phyloP scores from a whole-genome alignment of 768 basidiomycete genomes.

The Ramaria rubella region DNA sequence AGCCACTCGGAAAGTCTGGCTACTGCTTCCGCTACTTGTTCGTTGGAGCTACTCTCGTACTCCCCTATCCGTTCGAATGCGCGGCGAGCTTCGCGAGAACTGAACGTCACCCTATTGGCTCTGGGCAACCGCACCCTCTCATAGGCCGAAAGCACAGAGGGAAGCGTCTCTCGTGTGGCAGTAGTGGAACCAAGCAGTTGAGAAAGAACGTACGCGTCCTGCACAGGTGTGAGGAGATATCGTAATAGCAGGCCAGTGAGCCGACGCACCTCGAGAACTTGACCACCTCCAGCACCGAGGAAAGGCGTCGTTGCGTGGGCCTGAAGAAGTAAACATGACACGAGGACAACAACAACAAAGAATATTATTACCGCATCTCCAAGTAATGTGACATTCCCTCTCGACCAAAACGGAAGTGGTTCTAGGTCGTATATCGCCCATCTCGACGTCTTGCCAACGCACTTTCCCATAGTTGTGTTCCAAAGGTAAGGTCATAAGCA shows the following conservation, averaged over 20 bases:
- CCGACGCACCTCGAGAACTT: conserved; percentile 35
- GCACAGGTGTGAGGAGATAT: not conserved
- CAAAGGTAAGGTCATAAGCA: not conserved
- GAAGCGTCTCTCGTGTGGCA: conserved; percentile 17
- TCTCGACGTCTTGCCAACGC: conserved; percentile 42
- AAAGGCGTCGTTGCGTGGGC: conserved; percentile 38
- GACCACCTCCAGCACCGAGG: conserved; percentile 40
- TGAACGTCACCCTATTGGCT: conserved; percentile 18
- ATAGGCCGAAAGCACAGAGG: conserved; percentile 22
- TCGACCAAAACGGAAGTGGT: conserved; percentile 44
- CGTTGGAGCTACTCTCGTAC: conserved; percentile 32
- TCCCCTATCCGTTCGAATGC: conserved; percentile 29
- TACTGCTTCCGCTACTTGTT: conserved; percentile 35
- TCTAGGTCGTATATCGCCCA: conserved; percentile 62
- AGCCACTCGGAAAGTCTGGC: conserved; percentile 59
- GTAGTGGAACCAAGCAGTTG: conserved; percentile 37
- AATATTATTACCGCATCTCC: conserved; percentile 33
- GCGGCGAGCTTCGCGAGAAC: conserved; percentile 19
- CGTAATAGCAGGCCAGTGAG: not conserved
- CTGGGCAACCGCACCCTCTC: conserved; percentile 23
- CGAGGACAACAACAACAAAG: too few species aligned
- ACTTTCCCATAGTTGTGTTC: conserved; percentile 30
- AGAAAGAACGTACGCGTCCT: conserved; percentile 34
- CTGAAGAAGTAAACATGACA: conserved; percentile 8
- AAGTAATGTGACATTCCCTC: conserved; percentile 44